Evolutionary conservation across 228 moss, liverwort and hornwort species (phyloP).

Genomic region (Sphagnum magellanicum): DNA sequence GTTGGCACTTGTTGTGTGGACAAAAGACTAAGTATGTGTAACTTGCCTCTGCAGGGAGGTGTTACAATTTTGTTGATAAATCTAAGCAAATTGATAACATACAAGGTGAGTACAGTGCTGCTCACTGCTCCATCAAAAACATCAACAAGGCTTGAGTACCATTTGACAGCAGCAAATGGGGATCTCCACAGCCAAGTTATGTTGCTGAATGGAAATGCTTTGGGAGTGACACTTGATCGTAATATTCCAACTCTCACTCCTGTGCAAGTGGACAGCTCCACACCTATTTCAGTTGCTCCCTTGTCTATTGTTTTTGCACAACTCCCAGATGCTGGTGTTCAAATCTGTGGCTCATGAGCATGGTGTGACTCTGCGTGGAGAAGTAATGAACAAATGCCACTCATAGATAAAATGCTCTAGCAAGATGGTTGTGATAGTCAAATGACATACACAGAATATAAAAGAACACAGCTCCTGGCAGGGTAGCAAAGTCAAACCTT

Average conservation of each 20-base stretch:
- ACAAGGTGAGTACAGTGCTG: conserved; percentile 15
- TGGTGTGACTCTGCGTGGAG: too few species aligned
- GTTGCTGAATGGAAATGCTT: conserved; percentile 34
- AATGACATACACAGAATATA: too few species aligned
- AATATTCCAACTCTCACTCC: conserved; percentile 18
- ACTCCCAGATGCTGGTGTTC: conserved; percentile 2
- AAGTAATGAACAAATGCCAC: too few species aligned
- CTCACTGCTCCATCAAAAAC: not conserved
- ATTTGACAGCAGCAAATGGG: conserved; percentile 34
- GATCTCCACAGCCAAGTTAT: conserved; percentile 27
- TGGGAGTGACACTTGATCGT: conserved; percentile 14
- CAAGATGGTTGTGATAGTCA: too few species aligned
- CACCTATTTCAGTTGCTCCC: conserved; percentile 26
- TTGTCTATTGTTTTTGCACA: conserved; percentile 40
- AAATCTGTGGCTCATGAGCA: not conserved
- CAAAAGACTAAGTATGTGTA: too few species aligned
- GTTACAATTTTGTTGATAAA: conserved; percentile 46
- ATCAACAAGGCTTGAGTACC: conserved; percentile 28
- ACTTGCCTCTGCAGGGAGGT: conserved; percentile 20
- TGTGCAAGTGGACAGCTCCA: conserved; percentile 2
- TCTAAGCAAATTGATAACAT: conserved; percentile 32
- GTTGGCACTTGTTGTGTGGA: too few species aligned
- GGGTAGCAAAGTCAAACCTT: too few species aligned
- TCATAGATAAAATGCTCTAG: too few species aligned
- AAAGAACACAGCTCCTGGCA: too few species aligned